Evolutionary conservation across 2,329 filamentous ascomycete genomes (phyloP).

Genomic region (Aspergillus neotritici): DNA sequence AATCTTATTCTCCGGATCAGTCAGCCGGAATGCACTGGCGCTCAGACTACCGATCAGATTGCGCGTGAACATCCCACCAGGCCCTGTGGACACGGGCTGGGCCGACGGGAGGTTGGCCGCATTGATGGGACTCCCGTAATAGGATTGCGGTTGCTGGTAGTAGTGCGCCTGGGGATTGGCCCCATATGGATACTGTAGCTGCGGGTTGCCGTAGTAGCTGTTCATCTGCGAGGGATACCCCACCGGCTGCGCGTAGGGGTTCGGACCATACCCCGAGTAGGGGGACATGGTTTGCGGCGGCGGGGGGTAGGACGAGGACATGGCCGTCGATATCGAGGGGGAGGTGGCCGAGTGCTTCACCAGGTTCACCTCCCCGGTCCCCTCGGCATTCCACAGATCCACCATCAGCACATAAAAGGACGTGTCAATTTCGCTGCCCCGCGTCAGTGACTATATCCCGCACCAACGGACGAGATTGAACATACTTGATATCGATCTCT

Average conservation of each 20-base stretch:
- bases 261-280: conserved; percentile 34
- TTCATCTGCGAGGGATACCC: conserved; percentile 30
- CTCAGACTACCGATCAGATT: conserved; percentile 91
- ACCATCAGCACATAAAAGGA: conserved; percentile 64
- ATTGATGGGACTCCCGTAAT: conserved; percentile 27
- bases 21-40: conserved; percentile 79
- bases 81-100: conserved; percentile 39
- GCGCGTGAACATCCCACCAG: conserved; percentile 82
- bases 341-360: conserved; percentile 60
- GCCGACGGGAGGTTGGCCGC: conserved; percentile 33
- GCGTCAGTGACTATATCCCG: conserved; percentile 10
- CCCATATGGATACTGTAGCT: conserved; percentile 31
- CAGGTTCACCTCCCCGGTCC: conserved; percentile 59
- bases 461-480: too few species aligned
- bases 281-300: conserved; percentile 35
- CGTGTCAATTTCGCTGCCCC: conserved; percentile 61
- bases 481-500: conserved; percentile 78
- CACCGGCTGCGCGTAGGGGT: conserved; percentile 38
- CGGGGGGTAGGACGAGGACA: conserved; percentile 67
- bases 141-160: conserved; percentile 20
- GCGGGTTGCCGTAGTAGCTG: conserved; percentile 33
- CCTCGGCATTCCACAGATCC: conserved; percentile 61
- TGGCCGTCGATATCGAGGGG: conserved; percentile 76
- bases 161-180: conserved; percentile 25
- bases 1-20: conserved; percentile 70